Base-by-base conservation (phyloP, 108 stramenopile genomes). In the Schizochytrium sp. region DNA sequence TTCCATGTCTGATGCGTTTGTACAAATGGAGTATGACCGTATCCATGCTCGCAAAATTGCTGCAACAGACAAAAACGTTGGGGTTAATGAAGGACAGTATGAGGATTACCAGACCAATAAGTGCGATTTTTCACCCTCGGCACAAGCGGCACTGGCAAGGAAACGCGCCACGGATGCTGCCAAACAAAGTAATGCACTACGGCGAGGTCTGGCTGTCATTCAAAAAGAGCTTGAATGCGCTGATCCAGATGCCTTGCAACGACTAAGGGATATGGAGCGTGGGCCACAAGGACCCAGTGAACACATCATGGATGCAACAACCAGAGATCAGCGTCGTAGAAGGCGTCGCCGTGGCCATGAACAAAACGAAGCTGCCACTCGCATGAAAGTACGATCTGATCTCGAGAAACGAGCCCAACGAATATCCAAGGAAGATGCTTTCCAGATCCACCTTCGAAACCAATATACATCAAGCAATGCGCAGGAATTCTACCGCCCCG, bases 391-490 rank as follows among this genome's bases (percentile, higher is more conserved):
- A 7, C 76, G 76, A n/a, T 83, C 76, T 5, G 76, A 83, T 10
- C 76, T 83, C 53, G 76, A 83, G 47, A 83, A 83, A 40, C 47
- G 53, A n/a, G 53, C 53, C 53, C 76, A 83, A 53, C 76, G 55
- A 50, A 83, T 83, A 10, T 44, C 64, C 64, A 38, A 69, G 42
- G 64, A 38, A 0, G 64, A 69, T 8, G 64, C 64, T 15, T 44
- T 28, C 28, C 64, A 44, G 42, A 69, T 69, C 28, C 64, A 69
- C 15, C 10, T 69, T 15, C 42, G 15, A 38, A 69, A 15, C 28
- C 64, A 69, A 44, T 69, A 69, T 44, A 69, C 64, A 8, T 44
- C 12, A 0, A 69, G 40, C 42, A 38, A 69, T 7, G 64, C 19
- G 42, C 40, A 38, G 64, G 64, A 69, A 38, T 69, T 69, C 15